Base-by-base conservation (phyloP, 1,139 yeast genomes). In the Suhomyces chickasaworum region DNA sequence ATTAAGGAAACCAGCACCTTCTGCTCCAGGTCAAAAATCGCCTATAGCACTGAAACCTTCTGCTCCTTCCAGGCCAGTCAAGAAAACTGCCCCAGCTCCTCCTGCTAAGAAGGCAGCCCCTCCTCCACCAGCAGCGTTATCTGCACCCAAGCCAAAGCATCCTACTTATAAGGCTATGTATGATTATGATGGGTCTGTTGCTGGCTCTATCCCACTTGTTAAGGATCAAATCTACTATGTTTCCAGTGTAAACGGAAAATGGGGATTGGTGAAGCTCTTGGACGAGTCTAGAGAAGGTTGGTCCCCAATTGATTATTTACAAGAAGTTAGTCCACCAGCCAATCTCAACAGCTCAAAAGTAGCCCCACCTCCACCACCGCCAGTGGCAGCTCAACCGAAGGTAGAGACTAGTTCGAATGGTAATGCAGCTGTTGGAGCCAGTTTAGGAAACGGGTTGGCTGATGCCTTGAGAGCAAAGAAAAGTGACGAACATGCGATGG, bases 271-370 rank as follows among this genome's bases (percentile, higher is more conserved):
- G 5, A 88, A 86, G 63, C 75, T 82, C 17, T 66, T 85, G 51
- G 91, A 87, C 57, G 93, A 87, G 39, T 63, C 84, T 1, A 80
- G 73, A 47, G 96, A 91, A 65, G 99, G 99, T 3, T 95, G 99
- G 99, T 93, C 95, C 9, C 99, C 99, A 10, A 86, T 95, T 27
- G 88, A 95, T 17, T 95, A 91, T 63, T 81, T 93, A 59, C 84
- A 81, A 45, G 87, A 85, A 58, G 80, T 80, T 63, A 77, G 65
- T 12, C 76, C 78, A 18, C 81, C 79, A 15, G 65, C 68, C 2
- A 54, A 59, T 10, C 52, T 58, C 27, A 64, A 62, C 1, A 54
- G 51, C 4, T 43, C 52, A 7, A 50, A 54, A 10, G 56, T 65
- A 4, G 56, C 68, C 0, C 64, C 75, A 1, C 66, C 75, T 1